Evolutionary conservation across 495 filamentous ascomycete genomes (phyloP), one percentile per base, ranked within the genome.

Genomic region (Parathielavia hyrcaniae): DNA sequence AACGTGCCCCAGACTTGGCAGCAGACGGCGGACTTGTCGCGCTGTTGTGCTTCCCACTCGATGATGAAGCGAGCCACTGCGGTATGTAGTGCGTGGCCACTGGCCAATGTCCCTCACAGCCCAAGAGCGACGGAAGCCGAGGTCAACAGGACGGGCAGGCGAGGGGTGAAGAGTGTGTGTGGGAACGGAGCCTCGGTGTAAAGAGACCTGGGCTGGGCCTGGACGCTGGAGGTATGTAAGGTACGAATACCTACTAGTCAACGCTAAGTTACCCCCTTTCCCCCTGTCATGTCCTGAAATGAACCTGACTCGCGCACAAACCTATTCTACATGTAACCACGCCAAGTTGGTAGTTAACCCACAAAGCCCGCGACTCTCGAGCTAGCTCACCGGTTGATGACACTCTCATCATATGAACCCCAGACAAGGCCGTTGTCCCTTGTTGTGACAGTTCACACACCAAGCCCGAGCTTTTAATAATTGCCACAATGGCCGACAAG

Each of bases 1-100:
- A 48, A 61, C 53, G 30, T 39, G 32, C 41, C 6, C 34, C 10
- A 30, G 26, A n/a, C 38, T 61, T 56, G 53, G 53, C 59, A 16
- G 30, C 41, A 16, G 16, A 16, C 59, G 16, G 30, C 41, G 10
- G 16, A 16, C n/a, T 50, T 57, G 46, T 20, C 44, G 43, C 47
- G 22, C 26, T 11, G 11, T 19, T 11, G 11, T 19, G 17, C 34
- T 45, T 47, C 16, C 32, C 11, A n/a, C 17, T 6, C 2, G 6
- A 30, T n/a, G n/a, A n/a, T n/a, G n/a, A n/a, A n/a, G n/a, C n/a
- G n/a, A n/a, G n/a, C n/a, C n/a, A n/a, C n/a, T n/a, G n/a, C n/a
- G n/a, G n/a, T n/a, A n/a, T n/a, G n/a, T n/a, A n/a, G n/a, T 30
- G 26, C 6, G 26, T 30, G 26, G 6, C 26, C 3, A 6, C 26